phyloP scores from a whole-genome alignment of 2,329 filamentous ascomycete genomes.

The Nigrograna mackinnonii region DNA sequence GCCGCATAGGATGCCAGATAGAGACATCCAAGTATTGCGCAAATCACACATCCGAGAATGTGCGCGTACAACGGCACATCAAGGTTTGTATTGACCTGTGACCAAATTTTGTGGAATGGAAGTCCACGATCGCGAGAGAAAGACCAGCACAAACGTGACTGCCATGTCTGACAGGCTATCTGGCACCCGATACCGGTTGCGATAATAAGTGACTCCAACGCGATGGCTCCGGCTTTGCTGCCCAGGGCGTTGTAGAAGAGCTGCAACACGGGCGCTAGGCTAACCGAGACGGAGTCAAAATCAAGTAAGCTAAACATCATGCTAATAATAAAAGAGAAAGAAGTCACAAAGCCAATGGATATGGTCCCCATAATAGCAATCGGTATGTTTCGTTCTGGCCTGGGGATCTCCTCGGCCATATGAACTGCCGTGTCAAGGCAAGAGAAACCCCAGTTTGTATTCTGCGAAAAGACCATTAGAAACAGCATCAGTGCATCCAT shows the following conservation, averaged over 20 bases:
- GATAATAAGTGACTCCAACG: constrained; percentile 40
- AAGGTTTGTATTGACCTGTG: constrained; percentile 10
- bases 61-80: constrained; percentile 5
- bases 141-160: constrained; percentile 50
- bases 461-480: constrained; percentile 5
- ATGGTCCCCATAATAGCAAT: constrained; percentile 45
- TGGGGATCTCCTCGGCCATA: constrained; percentile 2
- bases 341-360: constrained; percentile 40
- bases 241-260: constrained; percentile 41
- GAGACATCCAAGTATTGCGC: constrained; percentile 46
- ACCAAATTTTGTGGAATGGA: constrained; percentile 29
- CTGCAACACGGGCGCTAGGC: constrained; percentile 25
- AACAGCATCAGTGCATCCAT: not conserved
- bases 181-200: constrained; percentile 39
- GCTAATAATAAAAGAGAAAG: constrained; percentile 44
- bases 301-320: constrained; percentile 46
- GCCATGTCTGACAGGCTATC: constrained; percentile 45
- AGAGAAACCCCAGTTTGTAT: constrained; percentile 26
- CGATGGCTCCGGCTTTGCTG: constrained; percentile 39
- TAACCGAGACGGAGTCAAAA: constrained; percentile 12
- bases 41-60: constrained; percentile 26
- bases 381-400: constrained; percentile 1
- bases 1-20: constrained; percentile 50
- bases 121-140: constrained; percentile 51
- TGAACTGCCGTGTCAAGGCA: constrained; percentile 50